These are phyloP conservation scores for Chlamydomonas eustigma DNA, from an alignment of 139 green algal genomes.

Conservation along the genomic window DNA sequence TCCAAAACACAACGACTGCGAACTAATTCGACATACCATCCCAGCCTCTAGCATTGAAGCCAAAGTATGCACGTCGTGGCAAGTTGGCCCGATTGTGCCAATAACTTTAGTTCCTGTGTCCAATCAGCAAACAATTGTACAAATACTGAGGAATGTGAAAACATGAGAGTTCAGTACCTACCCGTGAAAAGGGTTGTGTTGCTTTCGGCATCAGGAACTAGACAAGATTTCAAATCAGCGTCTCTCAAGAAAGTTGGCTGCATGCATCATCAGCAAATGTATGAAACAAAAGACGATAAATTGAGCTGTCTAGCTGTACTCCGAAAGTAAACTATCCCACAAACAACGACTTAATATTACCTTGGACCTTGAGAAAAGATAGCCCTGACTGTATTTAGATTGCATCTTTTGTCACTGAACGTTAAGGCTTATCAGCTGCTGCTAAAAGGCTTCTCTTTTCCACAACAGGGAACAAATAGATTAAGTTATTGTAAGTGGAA, in stretches of 20 bases:
- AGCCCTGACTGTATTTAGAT: background rate
- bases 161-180: background rate
- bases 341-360: background rate
- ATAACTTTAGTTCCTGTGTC: conserved; percentile 49
- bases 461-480: no score
- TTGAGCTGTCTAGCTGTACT: no score
- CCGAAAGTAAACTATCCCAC: no score
- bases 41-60: conserved; percentile 63
- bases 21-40: background rate
- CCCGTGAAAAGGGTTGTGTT: background rate
- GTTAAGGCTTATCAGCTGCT: no score
- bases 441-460: no score
- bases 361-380: background rate
- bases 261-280: no score
- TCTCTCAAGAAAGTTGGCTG: background rate
- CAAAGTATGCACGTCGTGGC: conserved; percentile 74
- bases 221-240: background rate
- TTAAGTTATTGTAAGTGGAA: no score
- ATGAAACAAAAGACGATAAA: no score
- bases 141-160: background rate
- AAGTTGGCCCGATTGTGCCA: conserved; percentile 76
- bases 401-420: no score
- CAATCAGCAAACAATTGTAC: background rate
- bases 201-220: background rate
- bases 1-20: background rate